Conservation (phyloP, 2,329 filamentous ascomycete species). For the Phialocephala sp. region DNA sequence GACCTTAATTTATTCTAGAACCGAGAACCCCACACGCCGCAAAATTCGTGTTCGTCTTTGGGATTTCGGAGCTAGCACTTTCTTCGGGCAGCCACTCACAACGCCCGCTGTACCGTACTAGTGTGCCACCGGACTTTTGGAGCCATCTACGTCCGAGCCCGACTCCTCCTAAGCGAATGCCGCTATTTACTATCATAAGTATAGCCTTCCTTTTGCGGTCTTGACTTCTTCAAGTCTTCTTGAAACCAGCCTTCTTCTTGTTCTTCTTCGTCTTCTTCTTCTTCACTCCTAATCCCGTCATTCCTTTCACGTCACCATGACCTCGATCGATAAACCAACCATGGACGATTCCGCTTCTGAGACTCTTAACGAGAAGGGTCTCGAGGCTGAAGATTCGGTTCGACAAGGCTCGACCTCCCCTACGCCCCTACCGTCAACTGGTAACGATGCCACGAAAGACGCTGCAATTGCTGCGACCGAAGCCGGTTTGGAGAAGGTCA, state of each 20-base stretch:
- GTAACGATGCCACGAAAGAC: neutral
- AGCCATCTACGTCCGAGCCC: neutral
- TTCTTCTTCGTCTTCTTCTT: constrained; percentile 1
- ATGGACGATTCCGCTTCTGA: constrained; percentile 28
- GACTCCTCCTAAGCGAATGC: neutral
- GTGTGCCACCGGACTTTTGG: neutral
- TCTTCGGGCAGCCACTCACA: neutral
- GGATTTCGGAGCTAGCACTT: neutral
- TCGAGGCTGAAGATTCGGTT: constrained; percentile 22
- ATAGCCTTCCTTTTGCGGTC: constrained; percentile 1
- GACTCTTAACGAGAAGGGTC: constrained; percentile 29
- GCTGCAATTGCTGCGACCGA: constrained; percentile 21
- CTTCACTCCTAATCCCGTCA: constrained; percentile 4
- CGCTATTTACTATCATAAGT: neutral
- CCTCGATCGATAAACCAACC: constrained; percentile 19
- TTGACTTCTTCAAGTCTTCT: neutral
- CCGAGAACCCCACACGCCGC: neutral
- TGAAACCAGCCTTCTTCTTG: neutral
- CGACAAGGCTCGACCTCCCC: constrained; percentile 23
- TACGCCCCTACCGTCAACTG: constrained; percentile 14
- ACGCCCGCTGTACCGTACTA: neutral
- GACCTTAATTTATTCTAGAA: neutral
- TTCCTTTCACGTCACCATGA: constrained; percentile 19
- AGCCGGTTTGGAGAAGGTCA: constrained; percentile 34
- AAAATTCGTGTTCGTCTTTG: neutral